Base-by-base conservation (phyloP, 208 protist genomes). In the Leishmania tropica region DNA sequence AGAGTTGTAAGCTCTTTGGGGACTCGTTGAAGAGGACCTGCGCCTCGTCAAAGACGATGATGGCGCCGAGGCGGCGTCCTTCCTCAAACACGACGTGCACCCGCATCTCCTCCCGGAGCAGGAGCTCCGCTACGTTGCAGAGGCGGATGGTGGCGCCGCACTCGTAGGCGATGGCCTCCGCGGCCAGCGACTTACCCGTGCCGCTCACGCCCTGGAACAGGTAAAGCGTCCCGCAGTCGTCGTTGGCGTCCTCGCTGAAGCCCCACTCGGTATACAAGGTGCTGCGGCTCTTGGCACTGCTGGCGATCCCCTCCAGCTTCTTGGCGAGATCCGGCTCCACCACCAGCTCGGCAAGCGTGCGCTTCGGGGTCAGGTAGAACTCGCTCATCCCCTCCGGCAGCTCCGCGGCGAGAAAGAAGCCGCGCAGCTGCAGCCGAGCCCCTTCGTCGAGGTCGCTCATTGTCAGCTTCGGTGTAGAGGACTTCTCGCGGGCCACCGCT, bases 131-230 rank as follows among this genome's bases (percentile, higher is more conserved):
- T 19, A 97, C 80, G 83, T 98, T 97, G 81, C 93, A 95, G 53
- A 98, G 79, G 1, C 95, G 92, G 67, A 98, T 91, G n/a, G 91
- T 92, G n/a, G 86, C 77, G 13, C 92, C 96, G 80, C 93, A 97
- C 87, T 98, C 96, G 85, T 97, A 98, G 62, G 92, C 94, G 87
- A 98, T 96, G 62, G 85, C 94, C 81, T 98, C 96, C 1, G 90
- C 94, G 0, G 93, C 93, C n/a, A 98, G 79, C 51, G 91, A 96
- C 81, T 98, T 98, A 35, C 96, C 96, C 4, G 90, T 93, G 35
- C 96, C 96, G 74, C 89, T 94, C 21, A 92, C 89, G 45, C 95
- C 95, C 72, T 95, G 85, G 77, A 98, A 96, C 58, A 98, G 89
- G 72, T 86, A 93, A 11, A 89, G 40, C 35, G 78, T 67, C 28